Evolutionary conservation across 306 rosid species (phyloP).

Genomic region (Phaseolus lunatus): DNA sequence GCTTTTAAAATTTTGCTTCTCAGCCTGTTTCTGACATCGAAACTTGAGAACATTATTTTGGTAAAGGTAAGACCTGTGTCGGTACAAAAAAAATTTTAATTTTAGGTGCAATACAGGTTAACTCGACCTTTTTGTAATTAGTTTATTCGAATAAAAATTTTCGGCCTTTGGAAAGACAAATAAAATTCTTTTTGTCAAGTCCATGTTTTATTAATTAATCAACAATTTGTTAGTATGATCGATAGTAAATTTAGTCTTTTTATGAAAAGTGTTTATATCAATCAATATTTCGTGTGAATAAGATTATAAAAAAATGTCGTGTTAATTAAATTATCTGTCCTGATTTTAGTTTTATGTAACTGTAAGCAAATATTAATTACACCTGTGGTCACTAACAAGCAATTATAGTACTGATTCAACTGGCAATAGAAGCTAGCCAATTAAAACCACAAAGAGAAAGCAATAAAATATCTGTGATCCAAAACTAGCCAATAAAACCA

Average conservation of each 20-base stretch:
- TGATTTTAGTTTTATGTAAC: neutral
- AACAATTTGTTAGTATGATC: no score
- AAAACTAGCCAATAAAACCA: conserved; percentile 53
- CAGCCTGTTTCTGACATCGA: neutral
- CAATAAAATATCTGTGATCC: conserved; percentile 62
- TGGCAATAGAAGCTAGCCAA: neutral
- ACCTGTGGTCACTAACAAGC: neutral
- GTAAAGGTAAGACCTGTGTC: neutral
- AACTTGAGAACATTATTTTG: neutral
- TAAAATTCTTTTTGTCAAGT: no score
- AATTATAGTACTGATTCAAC: neutral
- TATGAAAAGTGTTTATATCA: no score
- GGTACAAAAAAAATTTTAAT: no score
- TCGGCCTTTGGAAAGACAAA: no score
- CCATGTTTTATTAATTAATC: no score
- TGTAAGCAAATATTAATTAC: neutral
- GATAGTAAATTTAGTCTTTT: no score
- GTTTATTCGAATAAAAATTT: no score
- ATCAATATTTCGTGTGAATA: no score
- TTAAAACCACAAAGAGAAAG: conserved; percentile 10
- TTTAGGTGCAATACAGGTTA: neutral
- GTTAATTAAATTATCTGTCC: neutral
- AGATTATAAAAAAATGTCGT: no score
- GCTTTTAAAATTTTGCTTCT: neutral
- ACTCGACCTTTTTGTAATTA: no score